Evolutionary conservation across 768 basidiomycete genomes (phyloP), one percentile per base, ranked within the genome.

Genomic region (Asterophora parasitica): DNA sequence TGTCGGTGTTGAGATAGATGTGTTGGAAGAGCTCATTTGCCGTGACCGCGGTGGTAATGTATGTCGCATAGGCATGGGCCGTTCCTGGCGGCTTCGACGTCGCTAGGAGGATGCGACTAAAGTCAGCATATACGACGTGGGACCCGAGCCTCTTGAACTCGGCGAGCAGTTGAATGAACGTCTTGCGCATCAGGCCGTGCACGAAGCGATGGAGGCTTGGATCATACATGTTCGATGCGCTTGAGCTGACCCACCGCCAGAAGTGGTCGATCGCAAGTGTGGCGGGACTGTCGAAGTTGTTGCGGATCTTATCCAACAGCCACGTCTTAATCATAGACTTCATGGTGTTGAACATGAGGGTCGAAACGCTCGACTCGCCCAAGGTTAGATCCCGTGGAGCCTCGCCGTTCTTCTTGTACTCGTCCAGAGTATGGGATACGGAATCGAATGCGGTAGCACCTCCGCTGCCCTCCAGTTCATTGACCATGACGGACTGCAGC

Each of bases 131-230:
- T 26, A 98, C 79, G 48, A 98, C 84, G 46, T 89, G 83, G 0
- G 93, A 94, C 1, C 96, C 96, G 1, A 99, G 76, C 13, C 96
- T 81, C 58, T 88, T 92, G 71, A 97, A 94, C 65, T 99, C 96
- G 11, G 95, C 94, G 16, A 98, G 76, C 53, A 99, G 75, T 66
- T 98, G 96, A 48, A 96, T 88, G 69, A 97, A 97, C 0, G 90
- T 93, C 72, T 99, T 98, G 50, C 90, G 83, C 96, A 99, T 99
- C 39, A 98, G 78, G 11, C 92, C 89, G 56, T 94, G 87, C 7
- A 98, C 72, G 65, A 99, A 99, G 0, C 88, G 83, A 61, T 97
- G 92, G 5, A 99, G 75, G 49, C 90, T 85, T 1, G 92, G 84
- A 60, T 99, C 96, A 62, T 92, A 94, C 72, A 98, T 81, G 49